Base-by-base conservation (phyloP, 306 rosid genomes). In the Senna tora region DNA sequence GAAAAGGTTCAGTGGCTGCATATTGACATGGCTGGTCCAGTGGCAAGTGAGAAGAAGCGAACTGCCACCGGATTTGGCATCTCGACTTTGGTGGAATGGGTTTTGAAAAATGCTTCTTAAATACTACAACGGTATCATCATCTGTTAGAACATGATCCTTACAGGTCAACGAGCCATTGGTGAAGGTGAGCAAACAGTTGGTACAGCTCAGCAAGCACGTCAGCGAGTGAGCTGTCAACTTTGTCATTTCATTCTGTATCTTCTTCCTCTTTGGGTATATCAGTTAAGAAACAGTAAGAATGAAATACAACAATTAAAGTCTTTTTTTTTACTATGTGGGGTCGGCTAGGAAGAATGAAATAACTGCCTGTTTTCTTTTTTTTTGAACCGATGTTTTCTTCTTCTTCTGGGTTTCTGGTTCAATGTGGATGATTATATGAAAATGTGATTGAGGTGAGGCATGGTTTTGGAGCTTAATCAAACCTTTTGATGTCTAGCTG, bases 1-100 rank as follows among this genome's bases (percentile, higher is more conserved):
- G 99, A 95, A 72, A 95, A 95, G 79, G 93, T 95, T 70, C 88
- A 91, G 16, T 91, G 99, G 99, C 79, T 91, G 96, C 99, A 95
- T 71, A 88, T 95, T 53, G 99, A 95, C 87, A 51, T 95, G 75
- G 96, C 97, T 42, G 99, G 99, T 39, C 97, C 97, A 0, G 99
- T 87, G 52, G 84, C 87, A 88, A 91, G 68, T 34, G 96, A 95
- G 19, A 89, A 95, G 88, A 88, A 87, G 73, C 87, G 77, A 6
- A 19, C 86, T 0, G 97, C 93, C 0, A 95, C 99, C 4, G 97
- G 97, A 47, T 95, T 95, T 49, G 97, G 97, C 66, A 65, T 95
- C 36, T 82, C 96, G 61, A 91, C 99, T 42, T 66, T 91, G 41
- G 97, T 91, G n/a, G 97, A 95, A 76, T 95, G 99, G 99, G 93